phyloP scores from a whole-genome alignment of 1,139 yeast species.

The Hansenula anomala region DNA sequence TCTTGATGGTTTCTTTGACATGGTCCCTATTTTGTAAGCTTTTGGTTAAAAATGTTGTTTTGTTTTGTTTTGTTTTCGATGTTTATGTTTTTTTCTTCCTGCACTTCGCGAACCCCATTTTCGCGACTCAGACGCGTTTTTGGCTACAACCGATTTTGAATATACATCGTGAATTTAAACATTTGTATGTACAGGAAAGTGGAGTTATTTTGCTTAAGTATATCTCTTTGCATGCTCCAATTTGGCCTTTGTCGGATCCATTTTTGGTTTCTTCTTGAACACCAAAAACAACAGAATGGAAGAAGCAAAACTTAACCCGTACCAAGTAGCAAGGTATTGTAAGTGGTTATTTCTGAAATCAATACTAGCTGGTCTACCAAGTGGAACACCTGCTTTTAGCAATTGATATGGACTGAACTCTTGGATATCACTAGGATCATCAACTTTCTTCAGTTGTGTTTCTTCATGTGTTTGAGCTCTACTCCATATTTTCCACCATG shows the following conservation, averaged over 20 bases:
- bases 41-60: slow-evolving; percentile 3
- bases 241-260: slow-evolving; percentile 37
- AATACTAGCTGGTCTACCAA: slow-evolving; percentile 76
- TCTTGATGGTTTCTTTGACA: slow-evolving; percentile 9
- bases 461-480: slow-evolving; percentile 9
- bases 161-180: too few species aligned
- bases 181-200: too few species aligned
- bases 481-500: slow-evolving; percentile 33
- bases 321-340: slow-evolving; percentile 94
- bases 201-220: too few species aligned
- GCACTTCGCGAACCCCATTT: too few species aligned
- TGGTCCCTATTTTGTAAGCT: slow-evolving; percentile 3
- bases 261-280: slow-evolving; percentile 41
- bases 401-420: slow-evolving; percentile 46
- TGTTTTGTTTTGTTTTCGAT: not conserved
- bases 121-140: too few species aligned
- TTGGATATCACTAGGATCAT: slow-evolving; percentile 17
- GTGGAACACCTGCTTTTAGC: slow-evolving; percentile 79
- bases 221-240: slow-evolving; percentile 38
- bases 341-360: slow-evolving; percentile 85
- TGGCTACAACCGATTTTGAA: too few species aligned
- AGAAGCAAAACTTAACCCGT: slow-evolving; percentile 73
- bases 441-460: slow-evolving; percentile 2
- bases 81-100: not conserved
- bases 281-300: slow-evolving; percentile 58